Base-by-base conservation (phyloP, 2,329 filamentous ascomycete species). In the Trichophyton equinum region DNA sequence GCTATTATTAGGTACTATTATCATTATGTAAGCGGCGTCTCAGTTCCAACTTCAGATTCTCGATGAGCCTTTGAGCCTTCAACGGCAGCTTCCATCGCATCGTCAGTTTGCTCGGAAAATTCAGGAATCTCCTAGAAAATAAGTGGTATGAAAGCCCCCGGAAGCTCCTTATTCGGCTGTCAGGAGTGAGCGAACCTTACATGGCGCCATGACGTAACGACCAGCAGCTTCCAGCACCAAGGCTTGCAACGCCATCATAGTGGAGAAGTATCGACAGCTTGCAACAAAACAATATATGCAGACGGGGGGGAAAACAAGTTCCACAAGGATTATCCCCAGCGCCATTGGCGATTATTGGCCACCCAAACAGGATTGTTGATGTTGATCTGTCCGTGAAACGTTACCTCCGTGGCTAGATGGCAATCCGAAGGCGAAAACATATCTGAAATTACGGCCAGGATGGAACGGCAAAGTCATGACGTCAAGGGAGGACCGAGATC, bases 261-360 rank as follows among this genome's bases (percentile, higher is more conserved):
- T 55, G 51, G 51, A 36, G 51, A 55, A 33, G 25, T 55, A 55
- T 55, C 51, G 51, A 55, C 30, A 55, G 51, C 51, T 55, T 55
- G 27, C 51, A 18, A 9, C 51, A 30, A 33, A 38, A 38, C 33
- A 38, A 38, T 38, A 13, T 55, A 33, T 55, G 51, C 51, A 36
- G 15, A 55, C 51, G n/a, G 51, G 47, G 30, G 15, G 7, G n/a
- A 33, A 55, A 55, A 25, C 51, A 55, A 55, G 51, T 55, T 55
- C 51, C 51, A 36, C 51, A 33, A 27, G 51, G 27, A 18, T 18
- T 20, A 33, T 9, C 27, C 33, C 27, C 27, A 13, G 51, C n/a
- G 51, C 51, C 30, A 36, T 55, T 36, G 15, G 11, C 6, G 25
- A 55, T 55, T 18, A 55, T 55, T 55, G 51, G 51, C 51, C 51